Percentiles rank a stretch among this genome's conserved stretches.
Evolutionary conservation across 768 basidiomycete genomes (phyloP).

Genomic region (Trametes sanguinea): DNA sequence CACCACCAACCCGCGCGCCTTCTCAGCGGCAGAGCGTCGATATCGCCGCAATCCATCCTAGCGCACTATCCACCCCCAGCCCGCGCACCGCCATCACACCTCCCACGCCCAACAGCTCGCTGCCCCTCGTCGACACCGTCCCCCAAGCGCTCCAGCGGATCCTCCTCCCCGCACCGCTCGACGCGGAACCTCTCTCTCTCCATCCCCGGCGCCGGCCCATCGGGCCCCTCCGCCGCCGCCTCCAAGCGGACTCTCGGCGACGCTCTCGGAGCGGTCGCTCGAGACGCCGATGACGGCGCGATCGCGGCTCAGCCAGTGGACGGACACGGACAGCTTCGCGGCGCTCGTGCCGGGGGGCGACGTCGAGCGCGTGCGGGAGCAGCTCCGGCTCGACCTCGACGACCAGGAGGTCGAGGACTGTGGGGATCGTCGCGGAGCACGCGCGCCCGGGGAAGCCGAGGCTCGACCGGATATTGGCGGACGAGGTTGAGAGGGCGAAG

Average conservation of each 20-base stretch:
- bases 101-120: slow-evolving; percentile 13
- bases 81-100: too few relatives aligned
- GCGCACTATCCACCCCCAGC: not conserved
- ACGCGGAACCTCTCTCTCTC: slow-evolving; percentile 13
- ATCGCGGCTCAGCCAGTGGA: slow-evolving; percentile 27
- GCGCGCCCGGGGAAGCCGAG: slow-evolving; percentile 69
- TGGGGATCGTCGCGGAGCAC: slow-evolving; percentile 60
- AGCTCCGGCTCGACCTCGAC: slow-evolving; percentile 49
- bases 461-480: slow-evolving; percentile 58
- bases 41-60: not conserved
- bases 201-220: not conserved
- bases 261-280: slow-evolving; percentile 13
- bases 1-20: not conserved
- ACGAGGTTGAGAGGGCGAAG: slow-evolving; percentile 58
- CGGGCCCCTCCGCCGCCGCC: not conserved
- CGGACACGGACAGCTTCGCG: slow-evolving; percentile 31
- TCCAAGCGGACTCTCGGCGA: slow-evolving; percentile 5
- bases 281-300: slow-evolving; percentile 14
- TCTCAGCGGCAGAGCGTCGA: slow-evolving; percentile 1
- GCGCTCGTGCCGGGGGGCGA: slow-evolving; percentile 29
- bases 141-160: not conserved
- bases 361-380: slow-evolving; percentile 30
- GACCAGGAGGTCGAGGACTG: slow-evolving; percentile 59
- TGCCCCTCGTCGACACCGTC: slow-evolving; percentile 11
- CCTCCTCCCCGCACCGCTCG: not conserved